A percentile compares a stretch with the other conserved stretches of the same genome.
Evolutionary conservation across 2,329 filamentous ascomycete species (phyloP).

Genomic region (Fusarium sambucinum): DNA sequence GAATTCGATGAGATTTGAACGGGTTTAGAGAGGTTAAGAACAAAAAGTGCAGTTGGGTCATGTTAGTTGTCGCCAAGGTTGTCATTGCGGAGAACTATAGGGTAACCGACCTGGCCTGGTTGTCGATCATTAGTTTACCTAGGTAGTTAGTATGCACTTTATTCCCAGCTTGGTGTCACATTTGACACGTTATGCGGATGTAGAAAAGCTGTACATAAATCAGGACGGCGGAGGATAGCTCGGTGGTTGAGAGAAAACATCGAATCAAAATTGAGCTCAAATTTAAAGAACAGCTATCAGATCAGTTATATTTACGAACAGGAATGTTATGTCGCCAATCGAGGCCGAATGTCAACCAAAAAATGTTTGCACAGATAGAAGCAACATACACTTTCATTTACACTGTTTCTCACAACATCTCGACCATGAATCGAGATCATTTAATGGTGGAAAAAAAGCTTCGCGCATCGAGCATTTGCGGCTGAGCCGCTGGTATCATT

Average conservation of each 20-base stretch:
- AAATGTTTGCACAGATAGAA: not conserved
- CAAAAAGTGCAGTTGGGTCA: slow-evolving; percentile 11
- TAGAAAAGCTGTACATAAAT: not conserved
- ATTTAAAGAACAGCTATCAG: not conserved
- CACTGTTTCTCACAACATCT: not conserved
- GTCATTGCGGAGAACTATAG: slow-evolving; percentile 34
- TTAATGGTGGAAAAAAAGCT: not conserved
- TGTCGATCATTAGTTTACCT: not conserved
- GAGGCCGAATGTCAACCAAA: not conserved
- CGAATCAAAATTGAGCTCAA: not conserved
- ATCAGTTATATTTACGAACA: not conserved
- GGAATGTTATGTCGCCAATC: not conserved
- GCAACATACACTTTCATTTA: not conserved
- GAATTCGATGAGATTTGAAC: not conserved
- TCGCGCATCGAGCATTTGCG: slow-evolving; percentile 41
- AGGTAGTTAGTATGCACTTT: not conserved
- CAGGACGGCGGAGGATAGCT: not conserved
- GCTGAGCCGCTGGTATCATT: slow-evolving; percentile 42
- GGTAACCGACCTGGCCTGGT: slow-evolving; percentile 6
- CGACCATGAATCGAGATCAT: not conserved
- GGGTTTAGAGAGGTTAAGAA: not conserved
- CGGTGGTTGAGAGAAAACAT: not conserved
- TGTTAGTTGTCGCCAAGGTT: slow-evolving; percentile 21
- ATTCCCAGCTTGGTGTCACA: not conserved
- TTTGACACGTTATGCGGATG: not conserved